Conservation (phyloP, 495 filamentous ascomycete genomes). For the Aspergillus cristatus region DNA sequence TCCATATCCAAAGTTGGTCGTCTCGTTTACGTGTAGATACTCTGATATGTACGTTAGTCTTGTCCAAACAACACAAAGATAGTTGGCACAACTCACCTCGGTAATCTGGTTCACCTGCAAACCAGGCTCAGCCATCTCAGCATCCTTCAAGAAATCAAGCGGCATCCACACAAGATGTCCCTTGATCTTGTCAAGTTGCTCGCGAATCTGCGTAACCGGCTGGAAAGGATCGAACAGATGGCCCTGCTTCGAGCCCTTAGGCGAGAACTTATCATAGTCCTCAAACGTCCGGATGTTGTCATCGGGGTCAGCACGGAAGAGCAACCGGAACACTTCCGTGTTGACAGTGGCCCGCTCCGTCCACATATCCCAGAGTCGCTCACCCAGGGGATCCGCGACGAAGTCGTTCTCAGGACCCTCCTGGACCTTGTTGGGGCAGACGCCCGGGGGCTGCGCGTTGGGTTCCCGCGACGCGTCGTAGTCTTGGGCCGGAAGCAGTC, state of each 20-base stretch:
- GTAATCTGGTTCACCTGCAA: conserved; percentile 64
- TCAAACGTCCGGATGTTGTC: conserved; percentile 80
- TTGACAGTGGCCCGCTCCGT: conserved; percentile 65
- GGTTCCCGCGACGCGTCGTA: conserved; percentile 62
- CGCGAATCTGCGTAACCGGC: conserved; percentile 56
- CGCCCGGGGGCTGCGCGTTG: conserved; percentile 74
- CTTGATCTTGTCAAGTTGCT: conserved; percentile 68
- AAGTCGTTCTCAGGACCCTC: conserved; percentile 62
- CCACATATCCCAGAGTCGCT: conserved; percentile 81
- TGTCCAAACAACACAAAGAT: neutral
- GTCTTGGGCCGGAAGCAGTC: conserved; percentile 64
- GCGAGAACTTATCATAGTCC: conserved; percentile 74
- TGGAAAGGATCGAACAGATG: conserved; percentile 76
- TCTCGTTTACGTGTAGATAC: conserved; percentile 30
- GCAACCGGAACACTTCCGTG: conserved; percentile 70
- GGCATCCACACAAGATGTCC: conserved; percentile 97
- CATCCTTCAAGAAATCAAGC: conserved; percentile 73
- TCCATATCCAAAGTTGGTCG: too few species aligned
- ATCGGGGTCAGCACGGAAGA: conserved; percentile 93
- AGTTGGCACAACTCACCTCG: conserved; percentile 36
- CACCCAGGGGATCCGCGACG: conserved; percentile 72
- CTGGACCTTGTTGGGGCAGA: conserved; percentile 58
- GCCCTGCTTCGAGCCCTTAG: conserved; percentile 61
- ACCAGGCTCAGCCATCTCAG: conserved; percentile 84
- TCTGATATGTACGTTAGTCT: conserved; percentile 18